Base-by-base conservation (phyloP, 2,329 filamentous ascomycete genomes). In the Alternaria conjuncta region DNA sequence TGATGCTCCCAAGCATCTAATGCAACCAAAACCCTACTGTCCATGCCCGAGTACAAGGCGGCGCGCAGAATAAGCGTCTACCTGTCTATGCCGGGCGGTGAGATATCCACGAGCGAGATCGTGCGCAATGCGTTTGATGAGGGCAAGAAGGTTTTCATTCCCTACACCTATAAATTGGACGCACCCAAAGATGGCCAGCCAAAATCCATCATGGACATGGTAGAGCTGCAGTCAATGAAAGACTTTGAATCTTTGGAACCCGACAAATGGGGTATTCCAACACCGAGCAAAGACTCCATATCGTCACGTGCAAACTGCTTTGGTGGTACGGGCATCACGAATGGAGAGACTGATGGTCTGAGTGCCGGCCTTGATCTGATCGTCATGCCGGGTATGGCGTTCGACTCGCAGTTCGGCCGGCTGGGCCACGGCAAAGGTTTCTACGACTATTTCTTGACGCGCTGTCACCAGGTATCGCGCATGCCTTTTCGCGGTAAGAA, bases 221-320 rank as follows among this genome's bases (percentile, higher is more conserved):
- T 99, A 21, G 89, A 89, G 66, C 84, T 99, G 44, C 83, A 85
- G 60, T 90, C 89, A 25, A 79, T 93, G 55, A 82, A 87, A 26
- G 96, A 99, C 78, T 97, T 94, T 78, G 88, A 93, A 67, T 87
- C 87, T 23, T 84, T 98, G 63, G 82, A 89, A 74, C 86, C 86
- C 44, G 96, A 99, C 80, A 89, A 87, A 77, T 99, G 96, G 96
- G 94, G 94, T 10, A 99, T 99, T 68, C 96, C 96, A n/a, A 95
- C 92, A 30, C 87, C 97, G 61, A 85, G 88, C 64, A 82, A 86
- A 54, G 84, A 86, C 20, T 91, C 91, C 3, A 85, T 96, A 4
- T 78, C 85, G 51, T 81, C 84, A 64, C 87, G 94, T 71, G 86
- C 88, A 70, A 93, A 94, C 70, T 90, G 93, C 62, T 87, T 97